These are phyloP conservation scores for Gryganskiella cystojenkinii DNA, from an alignment of 192 early-diverging fungal genomes.

Conservation along the genomic window DNA sequence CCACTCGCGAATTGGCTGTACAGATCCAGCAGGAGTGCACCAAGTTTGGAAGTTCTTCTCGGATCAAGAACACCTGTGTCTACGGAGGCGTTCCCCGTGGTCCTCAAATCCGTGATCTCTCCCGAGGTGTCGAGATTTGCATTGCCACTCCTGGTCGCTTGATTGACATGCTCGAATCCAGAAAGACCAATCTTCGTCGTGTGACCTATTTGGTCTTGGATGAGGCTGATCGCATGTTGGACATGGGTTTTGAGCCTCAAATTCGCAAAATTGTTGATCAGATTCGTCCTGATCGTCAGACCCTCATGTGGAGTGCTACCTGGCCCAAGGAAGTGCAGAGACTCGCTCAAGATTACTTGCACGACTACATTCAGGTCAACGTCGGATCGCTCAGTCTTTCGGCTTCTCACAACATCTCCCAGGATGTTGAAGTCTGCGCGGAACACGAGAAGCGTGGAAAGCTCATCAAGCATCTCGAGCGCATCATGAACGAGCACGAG, in stretches of 20 bases:
- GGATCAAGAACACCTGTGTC: conserved; percentile 93
- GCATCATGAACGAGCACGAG: conserved; percentile 85
- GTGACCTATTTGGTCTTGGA: conserved; percentile 98
- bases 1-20: conserved; percentile 96
- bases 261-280: conserved; percentile 98
- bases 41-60: conserved; percentile 90
- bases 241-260: conserved; percentile 99
- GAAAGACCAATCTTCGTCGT: conserved; percentile 89
- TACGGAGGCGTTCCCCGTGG: conserved; percentile 96
- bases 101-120: conserved; percentile 89
- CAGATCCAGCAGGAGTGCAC: conserved; percentile 97
- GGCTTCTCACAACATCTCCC: conserved; percentile 93
- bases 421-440: conserved; percentile 90
- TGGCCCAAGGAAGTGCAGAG: conserved; percentile 98
- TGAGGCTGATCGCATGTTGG: conserved; percentile 99
- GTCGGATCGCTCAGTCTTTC: conserved; percentile 93
- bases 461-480: conserved; percentile 83
- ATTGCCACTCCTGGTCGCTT: conserved; percentile 98
- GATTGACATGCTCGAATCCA: conserved; percentile 94
- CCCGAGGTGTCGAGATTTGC: conserved; percentile 91
- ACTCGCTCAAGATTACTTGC: conserved; percentile 90
- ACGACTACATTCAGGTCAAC: conserved; percentile 96
- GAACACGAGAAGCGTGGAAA: conserved; percentile 89
- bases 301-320: conserved; percentile 99
- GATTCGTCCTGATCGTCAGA: conserved; percentile 97